Evolutionary conservation across 139 green algal genomes (phyloP).

Genomic region (Chlamydomonas asymmetrica): DNA sequence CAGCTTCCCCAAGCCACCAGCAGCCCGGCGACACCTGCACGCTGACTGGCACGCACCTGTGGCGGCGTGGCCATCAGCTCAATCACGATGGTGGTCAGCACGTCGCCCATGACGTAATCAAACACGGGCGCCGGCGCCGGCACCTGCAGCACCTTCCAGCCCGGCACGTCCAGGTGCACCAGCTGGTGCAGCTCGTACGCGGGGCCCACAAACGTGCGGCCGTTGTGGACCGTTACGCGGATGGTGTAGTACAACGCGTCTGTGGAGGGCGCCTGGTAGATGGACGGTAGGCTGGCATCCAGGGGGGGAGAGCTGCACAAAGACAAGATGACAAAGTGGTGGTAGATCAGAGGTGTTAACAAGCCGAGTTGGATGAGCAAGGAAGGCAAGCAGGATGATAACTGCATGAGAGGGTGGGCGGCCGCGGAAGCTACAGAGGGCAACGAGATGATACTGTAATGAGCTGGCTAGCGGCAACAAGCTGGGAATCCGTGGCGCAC

Average conservation of each 20-base stretch:
- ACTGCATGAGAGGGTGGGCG: too few species aligned
- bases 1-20: too few species aligned
- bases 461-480: too few species aligned
- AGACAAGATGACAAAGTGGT: not conserved
- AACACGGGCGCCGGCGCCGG: slow-evolving; percentile 39
- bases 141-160: slow-evolving; percentile 51
- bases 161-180: slow-evolving; percentile 37
- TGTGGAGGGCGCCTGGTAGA: slow-evolving; percentile 29
- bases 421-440: too few species aligned
- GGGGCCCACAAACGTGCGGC: slow-evolving; percentile 59
- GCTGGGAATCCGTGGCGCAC: too few species aligned
- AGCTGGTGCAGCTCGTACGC: slow-evolving; percentile 33
- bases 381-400: too few species aligned
- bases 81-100: slow-evolving; percentile 53
- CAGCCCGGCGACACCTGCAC: too few species aligned
- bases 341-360: too few species aligned
- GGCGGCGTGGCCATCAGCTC: slow-evolving; percentile 55
- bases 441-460: too few species aligned
- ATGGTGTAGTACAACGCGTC: slow-evolving; percentile 42
- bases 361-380: too few species aligned
- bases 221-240: slow-evolving; percentile 61
- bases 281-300: too few species aligned
- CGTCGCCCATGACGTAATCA: slow-evolving; percentile 59
- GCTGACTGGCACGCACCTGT: slow-evolving; percentile 32
- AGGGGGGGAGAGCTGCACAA: too few species aligned